phyloP scores from a whole-genome alignment of 2,329 filamentous ascomycete species.

The Hawksworthiomyces lignivorus region DNA sequence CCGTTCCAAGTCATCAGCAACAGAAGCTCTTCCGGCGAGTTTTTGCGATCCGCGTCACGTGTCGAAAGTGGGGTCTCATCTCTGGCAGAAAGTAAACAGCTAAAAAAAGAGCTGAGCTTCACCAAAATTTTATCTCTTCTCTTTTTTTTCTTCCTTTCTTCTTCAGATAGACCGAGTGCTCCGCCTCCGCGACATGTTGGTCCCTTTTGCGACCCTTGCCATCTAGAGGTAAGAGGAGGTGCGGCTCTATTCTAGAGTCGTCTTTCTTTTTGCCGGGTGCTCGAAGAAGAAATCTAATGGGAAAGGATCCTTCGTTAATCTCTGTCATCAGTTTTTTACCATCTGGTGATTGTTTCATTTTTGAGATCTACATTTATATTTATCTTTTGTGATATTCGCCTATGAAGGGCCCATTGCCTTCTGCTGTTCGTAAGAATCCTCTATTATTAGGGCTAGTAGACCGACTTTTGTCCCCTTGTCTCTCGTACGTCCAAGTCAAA shows the following conservation, averaged over 20 bases:
- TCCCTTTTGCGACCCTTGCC: conserved; percentile 6
- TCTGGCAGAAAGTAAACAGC: too few species aligned
- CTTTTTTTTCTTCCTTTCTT: conserved; percentile 24
- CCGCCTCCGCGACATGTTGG: conserved; percentile 18
- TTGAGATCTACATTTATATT: conserved; percentile 45
- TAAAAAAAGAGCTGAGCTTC: too few species aligned
- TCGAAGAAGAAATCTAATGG: conserved; percentile 35
- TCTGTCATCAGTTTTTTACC: conserved; percentile 37
- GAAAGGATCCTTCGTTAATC: conserved; percentile 50
- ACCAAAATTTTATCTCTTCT: conserved; percentile 1
- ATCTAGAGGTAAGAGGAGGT: conserved; percentile 5
- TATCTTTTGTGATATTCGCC: neutral
- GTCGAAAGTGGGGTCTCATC: neutral
- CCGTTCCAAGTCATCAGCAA: conserved; percentile 16
- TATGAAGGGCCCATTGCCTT: too few species aligned
- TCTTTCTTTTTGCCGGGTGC: conserved; percentile 19
- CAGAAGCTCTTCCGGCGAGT: conserved; percentile 10
- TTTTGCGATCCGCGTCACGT: conserved; percentile 16
- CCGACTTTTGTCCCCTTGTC: too few species aligned
- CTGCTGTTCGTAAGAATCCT: too few species aligned
- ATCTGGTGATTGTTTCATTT: conserved; percentile 50
- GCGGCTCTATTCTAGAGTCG: conserved; percentile 17
- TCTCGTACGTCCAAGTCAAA: too few species aligned
- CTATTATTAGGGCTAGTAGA: too few species aligned
- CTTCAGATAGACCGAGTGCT: conserved; percentile 47